Evolutionary conservation across 352 stramenopile species (phyloP).

Genomic region (Hyphochytrium catenoides): DNA sequence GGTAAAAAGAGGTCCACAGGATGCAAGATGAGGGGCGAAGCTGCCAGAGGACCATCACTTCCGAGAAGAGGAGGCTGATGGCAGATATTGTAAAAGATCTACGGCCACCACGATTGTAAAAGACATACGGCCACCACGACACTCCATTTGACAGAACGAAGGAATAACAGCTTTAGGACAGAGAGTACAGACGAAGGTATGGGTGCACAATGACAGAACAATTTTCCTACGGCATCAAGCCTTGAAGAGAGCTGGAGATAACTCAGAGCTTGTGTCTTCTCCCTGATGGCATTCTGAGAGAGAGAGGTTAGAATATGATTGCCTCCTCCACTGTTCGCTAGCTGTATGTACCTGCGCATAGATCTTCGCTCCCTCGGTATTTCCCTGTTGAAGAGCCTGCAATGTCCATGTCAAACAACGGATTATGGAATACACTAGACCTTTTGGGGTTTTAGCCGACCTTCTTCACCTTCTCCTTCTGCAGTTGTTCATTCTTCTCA

Average conservation of each 20-base stretch:
- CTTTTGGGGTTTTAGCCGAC: slow-evolving; percentile 18
- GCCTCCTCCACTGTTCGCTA: slow-evolving; percentile 74
- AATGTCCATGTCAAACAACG: slow-evolving; percentile 2
- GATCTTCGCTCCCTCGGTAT: slow-evolving; percentile 91
- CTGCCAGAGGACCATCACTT: too few species aligned
- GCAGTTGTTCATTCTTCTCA: slow-evolving; percentile 84
- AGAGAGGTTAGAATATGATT: slow-evolving; percentile 9
- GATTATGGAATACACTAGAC: slow-evolving; percentile 1
- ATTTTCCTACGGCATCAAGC: slow-evolving; percentile 95
- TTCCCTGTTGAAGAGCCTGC: slow-evolving; percentile 79
- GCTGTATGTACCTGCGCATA: too few species aligned
- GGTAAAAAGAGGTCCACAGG: too few species aligned
- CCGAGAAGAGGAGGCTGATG: too few species aligned
- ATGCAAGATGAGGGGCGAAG: too few species aligned
- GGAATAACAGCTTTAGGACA: too few species aligned
- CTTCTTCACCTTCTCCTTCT: slow-evolving; percentile 90
- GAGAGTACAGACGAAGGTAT: too few species aligned
- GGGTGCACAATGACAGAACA: too few species aligned
- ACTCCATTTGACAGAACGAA: too few species aligned
- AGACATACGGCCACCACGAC: too few species aligned
- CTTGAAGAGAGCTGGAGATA: slow-evolving; percentile 80
- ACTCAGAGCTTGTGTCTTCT: slow-evolving; percentile 73
- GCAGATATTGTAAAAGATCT: too few species aligned
- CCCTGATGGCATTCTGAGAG: slow-evolving; percentile 39
- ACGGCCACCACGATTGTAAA: too few species aligned